These are phyloP conservation scores for Fraxinus americana DNA, from an alignment of 257 asterid species.

Conservation along the genomic window DNA sequence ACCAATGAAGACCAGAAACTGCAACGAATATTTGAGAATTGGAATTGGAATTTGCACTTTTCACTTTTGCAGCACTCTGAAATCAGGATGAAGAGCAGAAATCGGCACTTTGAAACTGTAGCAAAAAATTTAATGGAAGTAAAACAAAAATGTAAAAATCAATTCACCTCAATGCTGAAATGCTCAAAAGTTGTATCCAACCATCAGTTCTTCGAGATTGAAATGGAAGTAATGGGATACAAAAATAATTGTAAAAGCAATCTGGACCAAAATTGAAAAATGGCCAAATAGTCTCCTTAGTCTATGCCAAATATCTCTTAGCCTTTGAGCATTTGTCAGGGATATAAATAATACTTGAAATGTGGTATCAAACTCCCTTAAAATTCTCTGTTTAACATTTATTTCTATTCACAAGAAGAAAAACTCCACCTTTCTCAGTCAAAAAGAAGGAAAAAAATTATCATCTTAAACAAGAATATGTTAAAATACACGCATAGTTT, in stretches of 20 bases:
- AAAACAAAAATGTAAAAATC: too few species aligned
- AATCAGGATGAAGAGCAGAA: too few species aligned
- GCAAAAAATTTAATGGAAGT: too few species aligned
- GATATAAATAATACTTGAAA: slow-evolving; percentile 6
- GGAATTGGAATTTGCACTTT: background rate
- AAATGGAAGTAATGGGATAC: background rate
- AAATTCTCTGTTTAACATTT: slow-evolving; percentile 27
- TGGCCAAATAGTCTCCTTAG: slow-evolving; percentile 7
- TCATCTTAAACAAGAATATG: too few species aligned
- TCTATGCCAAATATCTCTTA: background rate
- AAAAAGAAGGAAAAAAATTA: background rate
- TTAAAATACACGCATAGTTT: too few species aligned
- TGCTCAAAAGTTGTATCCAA: too few species aligned
- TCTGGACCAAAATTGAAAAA: background rate
- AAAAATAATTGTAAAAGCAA: background rate
- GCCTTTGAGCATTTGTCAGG: slow-evolving; percentile 28
- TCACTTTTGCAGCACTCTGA: too few species aligned
- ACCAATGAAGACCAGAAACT: background rate
- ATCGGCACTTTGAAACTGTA: too few species aligned
- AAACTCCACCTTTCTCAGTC: background rate
- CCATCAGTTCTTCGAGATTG: background rate
- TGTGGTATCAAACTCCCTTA: background rate
- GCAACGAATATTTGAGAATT: background rate
- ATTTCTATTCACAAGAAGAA: slow-evolving; percentile 1
- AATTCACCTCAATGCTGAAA: too few species aligned